A percentile compares a stretch with the other conserved stretches of the same genome.
Conservation (phyloP, 2,329 filamentous ascomycete genomes). For the Diaporthe destruens region DNA sequence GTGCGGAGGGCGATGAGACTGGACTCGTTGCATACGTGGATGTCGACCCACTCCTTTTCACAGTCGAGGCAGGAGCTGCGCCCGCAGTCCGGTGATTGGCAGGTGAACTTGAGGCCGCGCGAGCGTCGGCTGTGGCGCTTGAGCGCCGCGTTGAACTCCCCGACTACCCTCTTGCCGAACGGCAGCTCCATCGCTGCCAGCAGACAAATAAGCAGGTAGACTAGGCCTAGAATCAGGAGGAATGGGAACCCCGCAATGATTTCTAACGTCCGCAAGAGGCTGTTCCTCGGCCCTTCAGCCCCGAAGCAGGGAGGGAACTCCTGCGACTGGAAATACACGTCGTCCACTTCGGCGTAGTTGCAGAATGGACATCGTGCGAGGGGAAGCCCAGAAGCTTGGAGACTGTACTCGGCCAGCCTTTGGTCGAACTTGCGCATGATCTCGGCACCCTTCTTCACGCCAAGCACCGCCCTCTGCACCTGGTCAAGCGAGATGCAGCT, state of each 20-base stretch:
- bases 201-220: conserved; percentile 61
- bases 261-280: conserved; percentile 61
- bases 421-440: conserved; percentile 82
- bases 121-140: conserved; percentile 76
- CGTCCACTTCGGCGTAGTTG: conserved; percentile 89
- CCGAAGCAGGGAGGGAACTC: conserved; percentile 70
- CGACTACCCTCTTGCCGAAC: conserved; percentile 56
- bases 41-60: conserved; percentile 84
- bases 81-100: conserved; percentile 76
- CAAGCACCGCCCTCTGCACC: conserved; percentile 78
- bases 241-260: conserved; percentile 69
- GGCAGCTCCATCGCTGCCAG: conserved; percentile 58
- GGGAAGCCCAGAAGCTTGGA: conserved; percentile 79
- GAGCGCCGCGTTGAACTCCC: conserved; percentile 70
- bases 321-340: conserved; percentile 72
- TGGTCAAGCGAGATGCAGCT: conserved; percentile 79
- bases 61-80: conserved; percentile 85
- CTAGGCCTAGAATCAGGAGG: conserved; percentile 63
- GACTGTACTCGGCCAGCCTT: conserved; percentile 80
- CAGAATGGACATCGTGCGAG: conserved; percentile 92
- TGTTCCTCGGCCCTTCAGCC: conserved; percentile 61
- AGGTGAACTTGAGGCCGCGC: conserved; percentile 82
- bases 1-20: conserved; percentile 85
- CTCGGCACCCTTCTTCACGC: conserved; percentile 77
- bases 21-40: conserved; percentile 91